Conservation (phyloP, 176 grass and related monocot genomes). For the Canna indica region DNA sequence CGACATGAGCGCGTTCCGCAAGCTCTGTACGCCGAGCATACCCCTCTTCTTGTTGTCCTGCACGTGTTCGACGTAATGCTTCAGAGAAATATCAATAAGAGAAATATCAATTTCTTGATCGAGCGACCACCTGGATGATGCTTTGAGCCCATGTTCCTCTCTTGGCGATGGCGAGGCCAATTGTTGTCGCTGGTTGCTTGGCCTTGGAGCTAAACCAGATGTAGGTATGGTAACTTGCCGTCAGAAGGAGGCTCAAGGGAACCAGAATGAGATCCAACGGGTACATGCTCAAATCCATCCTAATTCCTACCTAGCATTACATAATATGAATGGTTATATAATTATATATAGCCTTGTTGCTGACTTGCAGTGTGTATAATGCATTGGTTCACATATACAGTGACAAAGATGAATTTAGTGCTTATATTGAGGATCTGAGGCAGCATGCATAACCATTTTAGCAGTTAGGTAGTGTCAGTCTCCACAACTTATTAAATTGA, state of each 20-base stretch:
- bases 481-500: background rate
- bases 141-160: slow-evolving; percentile 24
- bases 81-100: too few relatives aligned
- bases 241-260: slow-evolving; percentile 27
- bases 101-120: background rate
- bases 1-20: slow-evolving; percentile 29
- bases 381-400: background rate
- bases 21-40: slow-evolving; percentile 35
- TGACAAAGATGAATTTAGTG: background rate
- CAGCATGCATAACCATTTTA: background rate
- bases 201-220: slow-evolving; percentile 24
- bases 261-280: slow-evolving; percentile 37
- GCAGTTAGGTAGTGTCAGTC: background rate
- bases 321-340: background rate
- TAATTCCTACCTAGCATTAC: too few relatives aligned
- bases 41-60: slow-evolving; percentile 31
- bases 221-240: slow-evolving; percentile 30
- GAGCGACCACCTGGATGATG: slow-evolving; percentile 30
- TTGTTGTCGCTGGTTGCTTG: background rate
- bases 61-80: background rate
- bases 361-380: too few relatives aligned
- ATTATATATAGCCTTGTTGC: background rate
- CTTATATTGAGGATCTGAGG: background rate
- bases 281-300: slow-evolving; percentile 24
- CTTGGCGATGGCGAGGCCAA: background rate